Evolutionary conservation across 192 early-diverging fungal genomes (phyloP), one percentile per base, ranked within the genome.

Genomic region (Rhizophagus sp.): DNA sequence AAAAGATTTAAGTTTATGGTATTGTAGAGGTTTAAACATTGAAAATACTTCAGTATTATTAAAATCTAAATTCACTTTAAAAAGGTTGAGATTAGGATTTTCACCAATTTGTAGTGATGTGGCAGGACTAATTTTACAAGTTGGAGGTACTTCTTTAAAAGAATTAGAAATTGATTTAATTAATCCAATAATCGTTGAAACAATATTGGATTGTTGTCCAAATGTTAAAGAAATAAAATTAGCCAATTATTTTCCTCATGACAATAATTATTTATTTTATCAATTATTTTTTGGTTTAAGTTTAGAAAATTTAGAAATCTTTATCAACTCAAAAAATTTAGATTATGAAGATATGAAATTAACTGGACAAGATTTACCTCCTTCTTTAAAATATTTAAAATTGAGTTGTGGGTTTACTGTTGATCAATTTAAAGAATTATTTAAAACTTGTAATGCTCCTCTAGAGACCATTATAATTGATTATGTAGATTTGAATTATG

Each of bases 321-420:
- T 34, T 33, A 30, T 36, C 11, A 68, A 68, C 0, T 68, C 19
- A 68, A 68, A 34, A 13, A 33, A 68, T 33, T 68, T 68, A 68
- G 30, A 19, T 33, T 68, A 34, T 67, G 62, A 62, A 67, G 7
- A 67, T 67, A 67, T 67, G 66, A 34, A 34, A 4, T 34, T 67
- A 33, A 34, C 30, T 17, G 66, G 66, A 67, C 30, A 17, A 67
- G 66, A 67, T 34, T 67, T 67, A 67, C 66, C 66, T 17, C 15
- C 30, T 17, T 19, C 66, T 67, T 67, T 67, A 34, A 33, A 67
- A 67, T 67, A 34, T 67, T 34, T 67, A 67, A 67, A 67, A 34
- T 67, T 67, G 39, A 25, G 11, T 12, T 67, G 66, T 67, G 66
- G 66, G 4, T 30, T 67, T 15, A 67, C 25, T 17, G 4, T 33